A percentile compares a stretch with the other conserved stretches of the same genome.
These are phyloP conservation scores for Arctium lappa DNA, from an alignment of 129 eudicot genomes.

Conservation along the genomic window DNA sequence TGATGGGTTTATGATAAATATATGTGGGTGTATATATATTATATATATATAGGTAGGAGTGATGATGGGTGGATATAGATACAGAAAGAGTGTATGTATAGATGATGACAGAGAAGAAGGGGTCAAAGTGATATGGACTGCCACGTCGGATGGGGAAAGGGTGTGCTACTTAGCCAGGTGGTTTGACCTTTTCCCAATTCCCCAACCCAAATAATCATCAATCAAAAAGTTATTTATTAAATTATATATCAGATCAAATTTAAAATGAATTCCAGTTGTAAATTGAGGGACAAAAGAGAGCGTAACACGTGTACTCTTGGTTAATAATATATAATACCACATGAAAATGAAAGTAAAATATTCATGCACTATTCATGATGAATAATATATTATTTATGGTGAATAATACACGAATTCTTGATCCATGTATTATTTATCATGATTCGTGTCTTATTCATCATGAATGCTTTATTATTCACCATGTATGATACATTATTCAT, in stretches of 20 bases:
- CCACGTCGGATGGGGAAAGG: conserved; percentile 25
- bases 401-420: too few species aligned
- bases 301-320: too few species aligned
- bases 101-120: neutral
- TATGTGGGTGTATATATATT: neutral
- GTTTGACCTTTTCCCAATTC: conserved; percentile 16
- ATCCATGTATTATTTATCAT: too few species aligned
- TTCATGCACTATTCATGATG: too few species aligned
- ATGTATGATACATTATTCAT: too few species aligned
- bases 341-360: too few species aligned
- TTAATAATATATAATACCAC: too few species aligned
- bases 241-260: neutral
- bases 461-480: too few species aligned
- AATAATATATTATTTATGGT: too few species aligned
- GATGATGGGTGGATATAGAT: neutral
- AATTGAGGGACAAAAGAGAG: too few species aligned
- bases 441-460: too few species aligned
- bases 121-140: conserved; percentile 22
- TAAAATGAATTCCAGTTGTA: too few species aligned
- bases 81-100: conserved; percentile 12
- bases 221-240: neutral
- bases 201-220: neutral
- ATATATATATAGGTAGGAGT: neutral
- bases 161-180: conserved; percentile 30
- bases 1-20: neutral